Evolutionary conservation across 257 asterid genomes (phyloP), one percentile per base, ranked within the genome.

Genomic region (Primulina tabacum): DNA sequence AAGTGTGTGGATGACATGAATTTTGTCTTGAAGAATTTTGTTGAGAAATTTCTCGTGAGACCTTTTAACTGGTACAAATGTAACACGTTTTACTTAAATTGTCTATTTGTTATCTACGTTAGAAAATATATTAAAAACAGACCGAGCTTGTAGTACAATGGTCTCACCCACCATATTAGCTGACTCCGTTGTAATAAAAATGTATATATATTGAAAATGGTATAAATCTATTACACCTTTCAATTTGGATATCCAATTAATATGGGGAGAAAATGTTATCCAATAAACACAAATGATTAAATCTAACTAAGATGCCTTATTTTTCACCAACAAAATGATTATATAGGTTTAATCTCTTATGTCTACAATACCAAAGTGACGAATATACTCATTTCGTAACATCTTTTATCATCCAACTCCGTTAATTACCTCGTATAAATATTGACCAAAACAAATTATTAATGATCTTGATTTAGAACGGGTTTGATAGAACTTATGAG

Each of bases 201-300:
- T n/a, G n/a, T n/a, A n/a, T n/a, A n/a, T n/a, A n/a, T n/a, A 24
- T 24, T 24, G 26, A 24, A 24, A 24, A 24, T 24, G 1, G 26
- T 24, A 24, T 3, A 26, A 34, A 24, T 62, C 35, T 2, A 50
- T 21, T 35, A 69, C 6, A 61, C 73, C 30, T 47, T 38, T 18
- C 60, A 37, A 11, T 58, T 71, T 71, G 21, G 16, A 37, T 61
- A 40, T 24, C 29, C 24, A 57, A n/a, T n/a, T n/a, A 20, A 57
- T n/a, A 7, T 55, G 4, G 4, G 4, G 5, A n/a, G 6, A 6
- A 5, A 56, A 17, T 5, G 28, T 21, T 18, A 17, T 6, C 62
- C 10, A 7, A 20, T 14, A 57, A n/a, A 57, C 29, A 6, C 62
- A n/a, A 18, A n/a, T 57, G 30, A n/a, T 57, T 57, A n/a, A 58